Evolutionary conservation across 1,284 basidiomycete genomes (phyloP).

Genomic region (Naganishia sp.): DNA sequence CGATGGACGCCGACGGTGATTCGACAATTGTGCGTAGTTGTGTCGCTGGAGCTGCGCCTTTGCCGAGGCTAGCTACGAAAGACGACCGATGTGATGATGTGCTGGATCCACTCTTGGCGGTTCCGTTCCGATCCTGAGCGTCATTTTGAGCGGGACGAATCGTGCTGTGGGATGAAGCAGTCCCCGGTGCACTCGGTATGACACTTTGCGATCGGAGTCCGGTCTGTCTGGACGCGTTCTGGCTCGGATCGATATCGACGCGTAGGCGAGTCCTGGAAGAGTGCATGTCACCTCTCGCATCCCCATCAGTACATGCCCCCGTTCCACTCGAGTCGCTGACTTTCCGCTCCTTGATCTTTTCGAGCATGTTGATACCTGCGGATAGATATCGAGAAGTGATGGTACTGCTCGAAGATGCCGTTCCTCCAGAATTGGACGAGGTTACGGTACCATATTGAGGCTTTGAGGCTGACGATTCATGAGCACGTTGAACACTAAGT

Average conservation of each 20-base stretch:
- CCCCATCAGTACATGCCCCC: slow-evolving; percentile 21
- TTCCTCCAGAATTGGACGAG: slow-evolving; percentile 28
- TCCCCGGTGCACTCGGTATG: not conserved
- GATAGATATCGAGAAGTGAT: slow-evolving; percentile 32
- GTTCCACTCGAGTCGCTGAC: slow-evolving; percentile 35
- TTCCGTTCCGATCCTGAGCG: slow-evolving; percentile 1
- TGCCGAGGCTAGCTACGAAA: slow-evolving; percentile 16
- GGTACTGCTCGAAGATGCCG: slow-evolving; percentile 30
- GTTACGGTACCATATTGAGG: slow-evolving; percentile 27
- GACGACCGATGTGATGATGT: slow-evolving; percentile 15
- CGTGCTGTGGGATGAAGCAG: slow-evolving; percentile 19
- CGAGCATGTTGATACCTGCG: slow-evolving; percentile 46
- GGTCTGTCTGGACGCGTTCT: not conserved
- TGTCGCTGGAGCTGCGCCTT: slow-evolving; percentile 14
- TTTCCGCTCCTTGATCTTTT: slow-evolving; percentile 45
- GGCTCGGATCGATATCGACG: not conserved
- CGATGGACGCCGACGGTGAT: not conserved
- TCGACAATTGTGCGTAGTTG: slow-evolving; percentile 13
- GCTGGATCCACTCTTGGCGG: slow-evolving; percentile 10
- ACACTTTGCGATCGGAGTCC: not conserved
- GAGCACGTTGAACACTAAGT: not conserved
- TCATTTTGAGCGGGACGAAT: not conserved
- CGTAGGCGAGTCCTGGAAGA: slow-evolving; percentile 1
- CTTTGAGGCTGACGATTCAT: not conserved
- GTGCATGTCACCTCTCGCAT: not conserved